Evolutionary conservation across 352 stramenopile genomes (phyloP), one percentile per base, ranked within the genome.

Genomic region (Pythium folliculosum): DNA sequence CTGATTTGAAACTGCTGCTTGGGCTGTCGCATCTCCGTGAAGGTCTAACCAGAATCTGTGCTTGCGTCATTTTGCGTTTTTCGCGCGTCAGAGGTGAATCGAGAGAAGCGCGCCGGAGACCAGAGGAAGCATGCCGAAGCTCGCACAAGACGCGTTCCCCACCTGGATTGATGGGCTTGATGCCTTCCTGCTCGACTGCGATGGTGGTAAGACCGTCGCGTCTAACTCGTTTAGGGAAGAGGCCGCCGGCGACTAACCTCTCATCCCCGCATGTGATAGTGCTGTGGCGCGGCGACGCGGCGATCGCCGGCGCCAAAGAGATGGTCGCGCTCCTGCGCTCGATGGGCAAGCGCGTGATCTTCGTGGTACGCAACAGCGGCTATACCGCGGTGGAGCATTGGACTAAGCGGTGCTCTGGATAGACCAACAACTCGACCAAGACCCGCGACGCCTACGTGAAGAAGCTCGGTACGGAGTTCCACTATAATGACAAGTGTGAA

Each of bases 361-460:
- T 95, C 73, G 86, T 95, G 77, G 84, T 93, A 44, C 52, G 68
- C 43, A 19, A 0, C 8, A n/a, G 10, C 37, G 10, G 9, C 37
- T 43, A 3, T 4, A 44, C 25, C 25, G 9, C 16, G 27, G 6
- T n/a, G 30, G 45, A 38, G 2, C 51, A 27, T 45, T 22, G 51
- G 21, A 35, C 21, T 53, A 49, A 49, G 19, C 5, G 32, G 19
- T 52, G 38, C 9, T 47, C 13, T 30, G 21, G 60, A 5, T 60
- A 95, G 86, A 95, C 86, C 43, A 93, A 95, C 74, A 95, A 95
- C 75, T 90, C 86, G 47, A 93, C 84, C 63, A 95, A 89, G 71
- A 90, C 76, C 61, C 76, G 86, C 64, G 83, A 89, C 35, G 81
- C 81, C 16, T 93, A 92, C 73, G 83, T 95, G 53, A 88, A 91